phyloP scores from a whole-genome alignment of 1,284 basidiomycete genomes.

The Ustilago tritici region DNA sequence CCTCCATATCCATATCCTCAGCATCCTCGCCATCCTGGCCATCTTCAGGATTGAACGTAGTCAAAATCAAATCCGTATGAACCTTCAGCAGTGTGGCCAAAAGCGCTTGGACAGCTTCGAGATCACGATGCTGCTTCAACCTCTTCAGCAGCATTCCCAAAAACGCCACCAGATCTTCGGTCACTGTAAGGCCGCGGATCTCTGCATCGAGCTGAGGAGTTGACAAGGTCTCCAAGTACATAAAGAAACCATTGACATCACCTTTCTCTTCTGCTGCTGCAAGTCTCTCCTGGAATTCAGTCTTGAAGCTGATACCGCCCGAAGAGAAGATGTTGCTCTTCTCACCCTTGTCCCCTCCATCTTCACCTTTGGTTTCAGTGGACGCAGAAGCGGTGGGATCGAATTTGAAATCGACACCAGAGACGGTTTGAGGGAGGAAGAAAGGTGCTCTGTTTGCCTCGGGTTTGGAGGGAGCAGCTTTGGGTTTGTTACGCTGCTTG shows the following conservation, averaged over 20 bases:
- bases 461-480: slow-evolving; percentile 91
- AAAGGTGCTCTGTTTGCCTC: slow-evolving; percentile 87
- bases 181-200: slow-evolving; percentile 79
- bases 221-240: slow-evolving; percentile 85
- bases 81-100: slow-evolving; percentile 84
- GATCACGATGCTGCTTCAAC: slow-evolving; percentile 84
- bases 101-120: slow-evolving; percentile 93
- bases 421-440: slow-evolving; percentile 78
- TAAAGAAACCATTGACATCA: slow-evolving; percentile 76
- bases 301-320: slow-evolving; percentile 50
- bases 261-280: slow-evolving; percentile 38
- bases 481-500: slow-evolving; percentile 91
- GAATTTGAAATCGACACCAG: slow-evolving; percentile 46
- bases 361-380: neutral
- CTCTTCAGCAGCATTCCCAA: slow-evolving; percentile 80
- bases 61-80: slow-evolving; percentile 77
- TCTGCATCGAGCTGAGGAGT: slow-evolving; percentile 92
- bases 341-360: slow-evolving; percentile 4
- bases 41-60: slow-evolving; percentile 71
- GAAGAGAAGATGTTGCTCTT: slow-evolving; percentile 45
- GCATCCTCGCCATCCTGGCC: slow-evolving; percentile 77
- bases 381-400: slow-evolving; percentile 26
- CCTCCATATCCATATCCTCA: slow-evolving; percentile 26
- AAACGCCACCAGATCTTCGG: slow-evolving; percentile 79
- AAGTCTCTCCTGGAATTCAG: slow-evolving; percentile 55